phyloP scores from a whole-genome alignment of 768 basidiomycete genomes.

The Saitozyma podzolica region DNA sequence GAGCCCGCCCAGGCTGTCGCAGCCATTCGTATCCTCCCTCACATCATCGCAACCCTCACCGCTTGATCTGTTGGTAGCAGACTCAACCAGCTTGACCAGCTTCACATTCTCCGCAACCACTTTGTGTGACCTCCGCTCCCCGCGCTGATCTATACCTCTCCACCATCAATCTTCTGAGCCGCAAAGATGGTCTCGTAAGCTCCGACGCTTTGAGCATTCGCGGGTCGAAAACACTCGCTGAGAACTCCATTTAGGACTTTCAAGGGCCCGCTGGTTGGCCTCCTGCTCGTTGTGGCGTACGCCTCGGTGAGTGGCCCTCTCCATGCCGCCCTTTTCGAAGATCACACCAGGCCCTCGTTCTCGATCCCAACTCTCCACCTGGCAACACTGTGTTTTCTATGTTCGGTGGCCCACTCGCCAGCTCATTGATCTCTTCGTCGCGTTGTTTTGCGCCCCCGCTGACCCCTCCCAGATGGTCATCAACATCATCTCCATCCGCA shows the following conservation, averaged over 20 bases:
- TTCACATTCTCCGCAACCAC: too few relatives aligned
- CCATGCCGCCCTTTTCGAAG: constrained; percentile 7
- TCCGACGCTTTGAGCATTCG: too few relatives aligned
- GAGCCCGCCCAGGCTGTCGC: too few relatives aligned
- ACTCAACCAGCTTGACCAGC: too few relatives aligned
- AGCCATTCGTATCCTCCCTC: too few relatives aligned
- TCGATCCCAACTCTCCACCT: constrained; percentile 9
- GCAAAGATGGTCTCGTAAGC: too few relatives aligned
- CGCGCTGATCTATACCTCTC: too few relatives aligned
- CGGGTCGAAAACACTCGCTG: too few relatives aligned
- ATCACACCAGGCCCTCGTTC: constrained; percentile 2
- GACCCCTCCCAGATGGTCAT: constrained; percentile 18
- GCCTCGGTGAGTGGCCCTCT: constrained; percentile 18
- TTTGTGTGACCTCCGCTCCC: too few relatives aligned
- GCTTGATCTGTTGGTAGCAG: too few relatives aligned
- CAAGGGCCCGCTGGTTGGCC: constrained; percentile 20
- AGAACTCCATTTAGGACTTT: background rate
- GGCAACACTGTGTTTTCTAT: background rate
- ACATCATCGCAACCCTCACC: too few relatives aligned
- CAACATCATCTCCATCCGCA: constrained; percentile 24
- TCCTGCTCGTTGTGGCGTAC: constrained; percentile 25
- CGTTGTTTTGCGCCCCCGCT: background rate
- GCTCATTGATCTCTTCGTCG: background rate
- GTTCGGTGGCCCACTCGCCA: background rate
- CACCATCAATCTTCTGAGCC: too few relatives aligned